phyloP scores from a whole-genome alignment of 805 yeast genomes.

The Cyberlindnera veronae region DNA sequence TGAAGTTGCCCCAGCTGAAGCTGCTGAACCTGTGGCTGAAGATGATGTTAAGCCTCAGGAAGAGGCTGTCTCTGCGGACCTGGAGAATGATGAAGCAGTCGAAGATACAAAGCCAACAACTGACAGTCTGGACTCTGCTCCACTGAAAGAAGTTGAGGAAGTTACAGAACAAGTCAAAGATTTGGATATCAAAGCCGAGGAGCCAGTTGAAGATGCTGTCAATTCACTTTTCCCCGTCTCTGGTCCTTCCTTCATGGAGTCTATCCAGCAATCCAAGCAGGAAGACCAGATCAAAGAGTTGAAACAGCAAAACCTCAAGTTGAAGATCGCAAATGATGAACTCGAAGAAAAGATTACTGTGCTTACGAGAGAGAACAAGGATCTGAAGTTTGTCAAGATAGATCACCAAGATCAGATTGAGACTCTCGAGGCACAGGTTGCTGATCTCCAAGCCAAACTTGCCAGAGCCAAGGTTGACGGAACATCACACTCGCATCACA shows the following conservation, averaged over 20 bases:
- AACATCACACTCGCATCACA: slow-evolving; percentile 13
- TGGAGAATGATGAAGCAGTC: no score
- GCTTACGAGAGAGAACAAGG: slow-evolving; percentile 38
- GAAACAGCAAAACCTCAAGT: slow-evolving; percentile 32
- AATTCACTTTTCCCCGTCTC: slow-evolving; percentile 18
- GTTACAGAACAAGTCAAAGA: not conserved
- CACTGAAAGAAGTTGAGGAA: slow-evolving; percentile 1
- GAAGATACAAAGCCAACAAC: no score
- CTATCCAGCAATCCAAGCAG: slow-evolving; percentile 17
- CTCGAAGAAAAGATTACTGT: slow-evolving; percentile 30
- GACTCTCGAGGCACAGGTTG: slow-evolving; percentile 26
- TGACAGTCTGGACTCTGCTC: no score
- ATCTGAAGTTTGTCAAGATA: slow-evolving; percentile 33
- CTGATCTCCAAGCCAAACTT: slow-evolving; percentile 25
- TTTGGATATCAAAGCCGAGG: slow-evolving; percentile 1
- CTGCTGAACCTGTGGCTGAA: not conserved
- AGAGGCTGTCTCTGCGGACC: no score
- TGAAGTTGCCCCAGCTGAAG: not conserved
- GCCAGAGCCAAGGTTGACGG: slow-evolving; percentile 26
- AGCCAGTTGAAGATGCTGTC: slow-evolving; percentile 8
- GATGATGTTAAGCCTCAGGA: not conserved
- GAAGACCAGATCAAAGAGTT: slow-evolving; percentile 27
- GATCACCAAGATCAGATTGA: slow-evolving; percentile 34
- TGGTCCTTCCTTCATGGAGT: slow-evolving; percentile 28
- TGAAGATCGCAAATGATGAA: slow-evolving; percentile 6